Percentiles rank a stretch among this genome's conserved stretches.
These are phyloP conservation scores for Trichoderma sp. DNA, from an alignment of 2,329 filamentous ascomycete species.

Conservation along the genomic window DNA sequence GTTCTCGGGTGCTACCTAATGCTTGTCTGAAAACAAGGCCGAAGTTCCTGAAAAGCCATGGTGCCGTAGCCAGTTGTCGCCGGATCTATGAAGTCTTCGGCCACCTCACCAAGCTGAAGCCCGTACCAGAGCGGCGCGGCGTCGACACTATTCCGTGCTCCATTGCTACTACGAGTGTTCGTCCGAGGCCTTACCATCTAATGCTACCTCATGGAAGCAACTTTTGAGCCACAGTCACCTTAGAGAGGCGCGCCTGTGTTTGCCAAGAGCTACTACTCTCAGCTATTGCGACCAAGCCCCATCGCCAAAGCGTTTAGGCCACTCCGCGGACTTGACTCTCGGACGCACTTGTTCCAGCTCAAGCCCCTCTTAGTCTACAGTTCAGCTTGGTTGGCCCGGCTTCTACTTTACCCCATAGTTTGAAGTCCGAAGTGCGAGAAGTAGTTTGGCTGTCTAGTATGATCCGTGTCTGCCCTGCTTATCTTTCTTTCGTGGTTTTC, in stretches of 20 bases:
- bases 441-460: not conserved
- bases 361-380: not conserved
- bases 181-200: not conserved
- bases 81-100: not conserved
- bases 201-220: not conserved
- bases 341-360: not conserved
- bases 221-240: not conserved
- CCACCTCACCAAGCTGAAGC: not conserved
- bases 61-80: not conserved
- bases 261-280: conserved; percentile 7
- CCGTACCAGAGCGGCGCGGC: not conserved
- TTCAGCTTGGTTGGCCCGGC: not conserved
- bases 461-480: not conserved
- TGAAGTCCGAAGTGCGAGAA: not conserved
- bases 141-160: not conserved
- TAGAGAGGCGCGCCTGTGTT: not conserved
- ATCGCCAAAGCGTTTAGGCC: not conserved
- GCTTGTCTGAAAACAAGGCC: not conserved
- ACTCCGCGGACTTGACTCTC: not conserved
- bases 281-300: not conserved
- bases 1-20: not conserved
- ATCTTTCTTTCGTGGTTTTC: not conserved
- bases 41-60: not conserved
- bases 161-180: not conserved
- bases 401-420: not conserved